Evolutionary conservation across 1,139 yeast genomes (phyloP).

Genomic region (Citeromyces siamensis): DNA sequence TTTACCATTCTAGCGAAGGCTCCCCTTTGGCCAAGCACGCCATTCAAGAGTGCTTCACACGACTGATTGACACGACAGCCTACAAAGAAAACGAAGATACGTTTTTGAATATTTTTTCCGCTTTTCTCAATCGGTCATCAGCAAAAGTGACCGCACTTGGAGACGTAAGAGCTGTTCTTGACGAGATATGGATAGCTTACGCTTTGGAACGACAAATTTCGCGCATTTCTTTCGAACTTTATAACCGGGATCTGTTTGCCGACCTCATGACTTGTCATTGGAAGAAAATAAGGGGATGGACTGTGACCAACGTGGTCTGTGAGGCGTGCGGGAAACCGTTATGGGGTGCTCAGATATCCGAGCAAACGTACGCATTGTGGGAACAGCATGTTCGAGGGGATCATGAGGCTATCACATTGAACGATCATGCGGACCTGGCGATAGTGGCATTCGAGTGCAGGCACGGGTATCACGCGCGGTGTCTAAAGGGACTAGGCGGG

Average conservation of each 20-base stretch:
- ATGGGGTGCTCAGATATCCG: constrained; percentile 47
- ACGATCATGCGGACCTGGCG: constrained; percentile 12
- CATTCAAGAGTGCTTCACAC: constrained; percentile 39
- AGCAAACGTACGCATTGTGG: constrained; percentile 32
- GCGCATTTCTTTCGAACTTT: constrained; percentile 35
- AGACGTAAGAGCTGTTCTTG: constrained; percentile 47
- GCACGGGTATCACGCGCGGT: constrained; percentile 59
- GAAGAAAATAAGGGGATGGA: constrained; percentile 46
- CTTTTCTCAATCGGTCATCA: constrained; percentile 28
- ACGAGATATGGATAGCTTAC: constrained; percentile 53
- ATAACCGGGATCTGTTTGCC: constrained; percentile 39
- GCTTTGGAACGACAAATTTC: constrained; percentile 50
- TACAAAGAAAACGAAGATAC: constrained; percentile 18
- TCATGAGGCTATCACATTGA: constrained; percentile 2
- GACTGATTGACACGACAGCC: constrained; percentile 22
- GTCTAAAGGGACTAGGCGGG: constrained; percentile 37
- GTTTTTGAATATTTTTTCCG: constrained; percentile 36
- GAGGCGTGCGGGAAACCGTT: constrained; percentile 58
- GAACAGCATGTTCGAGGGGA: constrained; percentile 19
- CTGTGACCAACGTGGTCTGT: constrained; percentile 40
- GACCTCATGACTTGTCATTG: constrained; percentile 27
- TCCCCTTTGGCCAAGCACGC: constrained; percentile 24
- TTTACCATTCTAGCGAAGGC: background rate
- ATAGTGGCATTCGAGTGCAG: constrained; percentile 38
- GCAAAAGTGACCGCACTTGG: constrained; percentile 31